These are phyloP conservation scores for Axilococcus clingmanii DNA, from an alignment of 139 green algal genomes.

Conservation along the genomic window DNA sequence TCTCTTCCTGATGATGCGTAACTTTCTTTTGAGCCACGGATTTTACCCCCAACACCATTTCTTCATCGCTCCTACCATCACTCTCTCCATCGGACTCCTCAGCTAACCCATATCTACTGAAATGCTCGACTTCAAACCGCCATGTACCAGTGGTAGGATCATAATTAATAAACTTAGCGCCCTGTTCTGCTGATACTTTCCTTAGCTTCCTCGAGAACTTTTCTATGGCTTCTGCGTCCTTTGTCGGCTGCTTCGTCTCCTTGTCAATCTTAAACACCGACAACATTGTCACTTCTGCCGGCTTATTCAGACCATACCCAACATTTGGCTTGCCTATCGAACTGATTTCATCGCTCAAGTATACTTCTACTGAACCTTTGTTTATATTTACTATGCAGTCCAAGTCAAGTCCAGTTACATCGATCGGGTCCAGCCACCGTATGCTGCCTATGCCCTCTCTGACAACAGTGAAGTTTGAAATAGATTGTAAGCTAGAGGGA, in stretches of 20 bases:
- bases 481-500: slow-evolving; percentile 25
- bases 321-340: slow-evolving; percentile 53
- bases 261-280: slow-evolving; percentile 45
- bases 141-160: slow-evolving; percentile 59
- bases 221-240: slow-evolving; percentile 30
- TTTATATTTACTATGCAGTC: slow-evolving; percentile 56
- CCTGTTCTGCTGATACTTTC: slow-evolving; percentile 48
- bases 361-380: slow-evolving; percentile 45
- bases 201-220: slow-evolving; percentile 34
- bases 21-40: not conserved
- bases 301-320: slow-evolving; percentile 71
- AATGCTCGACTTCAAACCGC: slow-evolving; percentile 89
- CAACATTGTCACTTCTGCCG: slow-evolving; percentile 67
- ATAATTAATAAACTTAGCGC: slow-evolving; percentile 72
- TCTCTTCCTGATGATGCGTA: too few species aligned
- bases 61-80: not conserved
- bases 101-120: slow-evolving; percentile 73
- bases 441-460: slow-evolving; percentile 53
- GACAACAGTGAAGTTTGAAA: slow-evolving; percentile 62
- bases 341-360: slow-evolving; percentile 37
- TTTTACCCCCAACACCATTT: not conserved
- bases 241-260: slow-evolving; percentile 38
- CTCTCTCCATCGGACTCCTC: slow-evolving; percentile 20
- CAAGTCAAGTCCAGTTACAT: slow-evolving; percentile 65
- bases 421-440: slow-evolving; percentile 67